Conservation (phyloP, 768 basidiomycete species). For the Tricholoma sp. region DNA sequence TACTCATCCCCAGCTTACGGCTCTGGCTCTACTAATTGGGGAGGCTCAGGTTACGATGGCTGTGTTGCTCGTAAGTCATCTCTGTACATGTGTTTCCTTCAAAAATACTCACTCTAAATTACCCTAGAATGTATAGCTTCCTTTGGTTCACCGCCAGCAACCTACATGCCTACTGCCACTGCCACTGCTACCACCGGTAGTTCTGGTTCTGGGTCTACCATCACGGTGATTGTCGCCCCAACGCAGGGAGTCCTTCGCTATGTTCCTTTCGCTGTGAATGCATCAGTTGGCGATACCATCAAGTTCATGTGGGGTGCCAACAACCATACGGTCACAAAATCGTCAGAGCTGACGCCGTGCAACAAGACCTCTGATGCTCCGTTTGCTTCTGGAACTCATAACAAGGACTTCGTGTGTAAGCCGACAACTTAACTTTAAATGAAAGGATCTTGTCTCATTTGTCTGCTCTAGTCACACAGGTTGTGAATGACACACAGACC, state of each 20-base stretch:
- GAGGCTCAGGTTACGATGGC: constrained; percentile 51
- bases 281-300: constrained; percentile 73
- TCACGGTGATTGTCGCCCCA: constrained; percentile 77
- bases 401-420: constrained; percentile 59
- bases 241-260: constrained; percentile 71
- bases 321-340: constrained; percentile 82
- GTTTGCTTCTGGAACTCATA: constrained; percentile 65
- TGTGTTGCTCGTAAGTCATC: constrained; percentile 62
- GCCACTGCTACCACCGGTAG: constrained; percentile 25
- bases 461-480: constrained; percentile 50
- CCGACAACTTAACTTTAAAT: constrained; percentile 3
- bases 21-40: constrained; percentile 58
- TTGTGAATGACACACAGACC: constrained; percentile 70
- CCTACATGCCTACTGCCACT: constrained; percentile 29
- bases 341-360: constrained; percentile 61
- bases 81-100: not conserved
- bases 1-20: constrained; percentile 52
- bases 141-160: constrained; percentile 38
- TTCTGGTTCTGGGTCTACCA: constrained; percentile 51
- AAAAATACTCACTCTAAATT: not conserved
- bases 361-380: constrained; percentile 58
- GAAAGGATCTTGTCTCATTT: constrained; percentile 8
- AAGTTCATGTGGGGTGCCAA: constrained; percentile 74
- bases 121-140: constrained; percentile 59
- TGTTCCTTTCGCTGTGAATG: constrained; percentile 71